Percentiles rank a stretch among this genome's conserved stretches.
These are phyloP conservation scores for Xenosphaeropsis pyriputrescens DNA, from an alignment of 2,329 filamentous ascomycete genomes.

Conservation along the genomic window DNA sequence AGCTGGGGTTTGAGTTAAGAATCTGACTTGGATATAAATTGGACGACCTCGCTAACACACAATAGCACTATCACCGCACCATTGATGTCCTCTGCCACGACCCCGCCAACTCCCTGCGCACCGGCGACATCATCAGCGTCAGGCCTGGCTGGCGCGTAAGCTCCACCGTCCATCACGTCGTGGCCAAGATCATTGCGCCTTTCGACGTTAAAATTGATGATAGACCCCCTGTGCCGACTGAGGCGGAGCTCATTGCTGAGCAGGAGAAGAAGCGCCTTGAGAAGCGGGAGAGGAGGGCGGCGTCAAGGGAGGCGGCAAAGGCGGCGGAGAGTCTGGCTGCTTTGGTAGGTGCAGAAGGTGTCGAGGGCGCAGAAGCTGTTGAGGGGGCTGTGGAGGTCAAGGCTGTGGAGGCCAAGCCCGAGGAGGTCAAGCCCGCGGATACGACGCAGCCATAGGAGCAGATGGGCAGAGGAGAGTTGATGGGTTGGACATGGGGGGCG, in stretches of 20 bases:
- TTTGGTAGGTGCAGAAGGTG: constrained; percentile 13
- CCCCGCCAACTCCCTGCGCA: constrained; percentile 56
- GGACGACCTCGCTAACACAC: not conserved
- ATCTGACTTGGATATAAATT: no score
- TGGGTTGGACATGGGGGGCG: not conserved
- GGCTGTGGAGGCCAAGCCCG: constrained; percentile 2
- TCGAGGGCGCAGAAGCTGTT: constrained; percentile 14
- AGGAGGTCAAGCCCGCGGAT: constrained; percentile 6
- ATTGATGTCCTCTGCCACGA: constrained; percentile 63
- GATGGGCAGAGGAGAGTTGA: no score
- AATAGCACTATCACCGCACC: constrained; percentile 48
- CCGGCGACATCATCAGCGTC: constrained; percentile 64
- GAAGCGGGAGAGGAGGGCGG: constrained; percentile 37
- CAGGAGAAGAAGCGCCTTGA: constrained; percentile 36
- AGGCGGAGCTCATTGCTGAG: constrained; percentile 42
- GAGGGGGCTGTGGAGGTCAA: constrained; percentile 3
- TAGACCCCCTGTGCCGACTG: constrained; percentile 49
- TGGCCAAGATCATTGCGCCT: constrained; percentile 61
- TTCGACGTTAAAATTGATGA: constrained; percentile 47
- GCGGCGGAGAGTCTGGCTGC: constrained; percentile 12
- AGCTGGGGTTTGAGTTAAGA: no score
- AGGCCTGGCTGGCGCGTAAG: constrained; percentile 49
- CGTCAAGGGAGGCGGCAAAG: constrained; percentile 12
- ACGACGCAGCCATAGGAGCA: no score
- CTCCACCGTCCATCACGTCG: constrained; percentile 56